Evolutionary conservation across 140 eudicot species (phyloP), one percentile per base, ranked within the genome.

Genomic region (Senecio squalidus): DNA sequence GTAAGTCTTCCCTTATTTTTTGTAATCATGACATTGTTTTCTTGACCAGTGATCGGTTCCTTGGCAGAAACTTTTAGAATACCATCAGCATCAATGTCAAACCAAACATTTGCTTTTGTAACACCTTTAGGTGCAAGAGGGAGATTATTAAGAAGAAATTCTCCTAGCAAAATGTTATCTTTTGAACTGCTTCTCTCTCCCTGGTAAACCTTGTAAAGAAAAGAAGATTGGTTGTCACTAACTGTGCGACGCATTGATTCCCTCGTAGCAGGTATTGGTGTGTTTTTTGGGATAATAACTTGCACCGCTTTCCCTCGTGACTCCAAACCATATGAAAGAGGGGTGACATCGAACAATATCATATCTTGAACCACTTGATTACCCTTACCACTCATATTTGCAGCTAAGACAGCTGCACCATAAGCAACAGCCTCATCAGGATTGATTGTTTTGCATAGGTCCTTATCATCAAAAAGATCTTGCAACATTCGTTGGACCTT

Each of bases 401-500:
- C 39, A 5, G 39, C 39, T 11, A 31, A 31, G 39, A 31, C 39
- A 1, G 39, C 39, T 8, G 39, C 39, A 31, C 39, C 39, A 31
- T 31, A 31, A 0, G 39, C 39, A 31, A 31, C 39, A 31, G 39
- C 39, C 39, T 31, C 11, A 11, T 31, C 39, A 31, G 39, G 39
- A 31, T 31, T 31, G 39, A 31, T 31, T 8, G 39, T 31, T 11
- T 6, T 31, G 9, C 39, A 31, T 11, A 31, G 39, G 39, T 31
- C 39, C 39, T 31, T 31, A 31, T 11, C 39, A 31, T 31, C 39
- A 31, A 31, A 31, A 11, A 31, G 9, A 2, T 31, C 39, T 11
- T 31, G 39, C 39, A 31, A 31, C 39, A 31, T 31, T 31, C 39
- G 26, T 47, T 17, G 54, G 54, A 55, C 34, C 45, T 55, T 55